A percentile compares a stretch with the other conserved stretches of the same genome.
phyloP scores from a whole-genome alignment of 306 rosid genomes.

The Begonia fuchsioides region DNA sequence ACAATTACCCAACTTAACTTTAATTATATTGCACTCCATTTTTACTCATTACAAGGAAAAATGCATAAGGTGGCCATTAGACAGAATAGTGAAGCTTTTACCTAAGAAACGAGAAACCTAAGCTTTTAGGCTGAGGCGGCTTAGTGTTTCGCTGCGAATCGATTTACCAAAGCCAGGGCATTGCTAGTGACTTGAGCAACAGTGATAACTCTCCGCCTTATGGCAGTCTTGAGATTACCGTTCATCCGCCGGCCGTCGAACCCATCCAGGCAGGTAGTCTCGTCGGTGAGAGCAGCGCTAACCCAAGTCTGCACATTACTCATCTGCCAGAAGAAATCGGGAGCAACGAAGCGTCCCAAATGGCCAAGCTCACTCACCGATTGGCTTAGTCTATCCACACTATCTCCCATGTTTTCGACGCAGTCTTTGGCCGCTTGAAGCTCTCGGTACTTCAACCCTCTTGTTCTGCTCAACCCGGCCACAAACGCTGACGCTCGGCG shows the following conservation, averaged over 20 bases:
- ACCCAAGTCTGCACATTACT: constrained; percentile 86
- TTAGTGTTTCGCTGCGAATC: constrained; percentile 31
- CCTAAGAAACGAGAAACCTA: no score
- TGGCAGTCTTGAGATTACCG: constrained; percentile 33
- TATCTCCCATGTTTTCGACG: constrained; percentile 55
- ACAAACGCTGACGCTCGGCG: constrained; percentile 30
- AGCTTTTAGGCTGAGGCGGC: background rate
- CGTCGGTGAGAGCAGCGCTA: constrained; percentile 69
- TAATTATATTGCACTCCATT: no score
- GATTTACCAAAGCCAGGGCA: constrained; percentile 61
- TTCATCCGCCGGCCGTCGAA: constrained; percentile 26
- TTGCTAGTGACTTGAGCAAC: constrained; percentile 79
- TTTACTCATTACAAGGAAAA: no score
- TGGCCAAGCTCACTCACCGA: constrained; percentile 46
- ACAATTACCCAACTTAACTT: no score
- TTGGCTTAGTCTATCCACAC: constrained; percentile 40
- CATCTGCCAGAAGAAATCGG: constrained; percentile 57
- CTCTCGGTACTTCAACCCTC: constrained; percentile 32
- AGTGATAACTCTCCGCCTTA: constrained; percentile 21
- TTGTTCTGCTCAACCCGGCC: constrained; percentile 23
- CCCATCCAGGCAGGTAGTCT: constrained; percentile 63
- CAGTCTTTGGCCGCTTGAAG: constrained; percentile 52
- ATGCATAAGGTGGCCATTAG: no score
- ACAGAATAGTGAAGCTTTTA: no score
- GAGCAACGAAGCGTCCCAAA: constrained; percentile 21